Evolutionary conservation across 2,329 filamentous ascomycete species (phyloP).

Genomic region (Helotiales sp.): DNA sequence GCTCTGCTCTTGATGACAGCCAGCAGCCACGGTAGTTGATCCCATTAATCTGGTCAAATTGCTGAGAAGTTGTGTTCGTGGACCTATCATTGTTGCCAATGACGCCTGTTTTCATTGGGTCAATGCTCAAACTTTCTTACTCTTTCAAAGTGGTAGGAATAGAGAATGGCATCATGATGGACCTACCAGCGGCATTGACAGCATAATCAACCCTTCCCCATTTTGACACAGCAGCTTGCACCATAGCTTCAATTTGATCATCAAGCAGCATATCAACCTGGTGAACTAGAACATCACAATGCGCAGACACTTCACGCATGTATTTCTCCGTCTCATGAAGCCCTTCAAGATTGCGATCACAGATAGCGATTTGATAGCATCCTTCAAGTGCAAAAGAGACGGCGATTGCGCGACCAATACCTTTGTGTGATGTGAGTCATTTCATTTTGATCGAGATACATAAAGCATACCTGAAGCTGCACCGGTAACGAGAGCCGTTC

Average conservation of each 20-base stretch:
- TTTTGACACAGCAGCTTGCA: slow-evolving; percentile 35
- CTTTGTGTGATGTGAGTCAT: slow-evolving; percentile 27
- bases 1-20: slow-evolving; percentile 44
- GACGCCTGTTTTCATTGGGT: slow-evolving; percentile 16
- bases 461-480: slow-evolving; percentile 25
- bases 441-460: not conserved
- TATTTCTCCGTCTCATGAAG: slow-evolving; percentile 36
- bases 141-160: not conserved
- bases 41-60: slow-evolving; percentile 44
- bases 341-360: slow-evolving; percentile 40
- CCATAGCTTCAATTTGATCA: slow-evolving; percentile 36
- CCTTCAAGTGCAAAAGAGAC: slow-evolving; percentile 46
- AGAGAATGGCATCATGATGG: not conserved
- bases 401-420: slow-evolving; percentile 45
- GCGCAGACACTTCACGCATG: slow-evolving; percentile 24
- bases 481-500: slow-evolving; percentile 29
- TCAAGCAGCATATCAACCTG: slow-evolving; percentile 40
- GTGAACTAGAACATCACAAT: slow-evolving; percentile 27
- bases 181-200: slow-evolving; percentile 44
- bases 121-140: not conserved
- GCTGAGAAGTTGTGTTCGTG: slow-evolving; percentile 34
- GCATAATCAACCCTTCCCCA: slow-evolving; percentile 48
- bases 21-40: slow-evolving; percentile 47
- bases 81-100: slow-evolving; percentile 25
- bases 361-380: slow-evolving; percentile 43